Evolutionary conservation across 177 flowering plant species (phyloP).

Genomic region (Tripterygium wilfordii): DNA sequence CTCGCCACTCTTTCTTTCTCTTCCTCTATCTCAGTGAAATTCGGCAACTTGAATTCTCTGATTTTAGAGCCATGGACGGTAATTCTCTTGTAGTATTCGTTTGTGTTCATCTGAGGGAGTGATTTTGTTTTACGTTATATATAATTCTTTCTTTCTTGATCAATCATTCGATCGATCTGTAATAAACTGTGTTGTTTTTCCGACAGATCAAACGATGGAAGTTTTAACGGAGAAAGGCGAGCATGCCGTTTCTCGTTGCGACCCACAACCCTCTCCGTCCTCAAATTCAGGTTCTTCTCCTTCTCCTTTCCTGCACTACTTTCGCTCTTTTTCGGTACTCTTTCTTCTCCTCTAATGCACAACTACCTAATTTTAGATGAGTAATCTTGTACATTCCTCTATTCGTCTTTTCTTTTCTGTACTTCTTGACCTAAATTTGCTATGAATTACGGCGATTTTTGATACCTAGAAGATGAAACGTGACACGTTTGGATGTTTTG

Average conservation of each 20-base stretch:
- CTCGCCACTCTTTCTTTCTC: neutral
- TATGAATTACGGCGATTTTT: too few relatives aligned
- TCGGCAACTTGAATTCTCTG: neutral
- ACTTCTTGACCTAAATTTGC: too few relatives aligned
- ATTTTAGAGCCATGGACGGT: conserved; percentile 17
- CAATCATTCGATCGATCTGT: neutral
- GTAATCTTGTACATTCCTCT: neutral
- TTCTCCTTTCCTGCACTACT: too few relatives aligned
- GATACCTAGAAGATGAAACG: too few relatives aligned
- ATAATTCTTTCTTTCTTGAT: conserved; percentile 1
- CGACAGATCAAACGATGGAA: conserved; percentile 19
- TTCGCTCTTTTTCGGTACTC: too few relatives aligned
- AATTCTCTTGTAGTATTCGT: neutral
- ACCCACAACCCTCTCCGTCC: neutral
- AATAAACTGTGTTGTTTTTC: neutral
- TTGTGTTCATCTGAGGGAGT: neutral
- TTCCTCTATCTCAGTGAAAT: neutral
- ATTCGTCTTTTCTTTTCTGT: neutral
- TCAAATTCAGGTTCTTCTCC: conserved; percentile 6
- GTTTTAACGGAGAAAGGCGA: conserved; percentile 1
- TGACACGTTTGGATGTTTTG: too few relatives aligned
- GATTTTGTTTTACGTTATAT: neutral
- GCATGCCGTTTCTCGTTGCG: too few relatives aligned
- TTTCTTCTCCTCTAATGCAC: too few relatives aligned
- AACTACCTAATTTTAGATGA: too few relatives aligned